Conservation (phyloP, 495 filamentous ascomycete genomes). For the Lichina pygmaea region DNA sequence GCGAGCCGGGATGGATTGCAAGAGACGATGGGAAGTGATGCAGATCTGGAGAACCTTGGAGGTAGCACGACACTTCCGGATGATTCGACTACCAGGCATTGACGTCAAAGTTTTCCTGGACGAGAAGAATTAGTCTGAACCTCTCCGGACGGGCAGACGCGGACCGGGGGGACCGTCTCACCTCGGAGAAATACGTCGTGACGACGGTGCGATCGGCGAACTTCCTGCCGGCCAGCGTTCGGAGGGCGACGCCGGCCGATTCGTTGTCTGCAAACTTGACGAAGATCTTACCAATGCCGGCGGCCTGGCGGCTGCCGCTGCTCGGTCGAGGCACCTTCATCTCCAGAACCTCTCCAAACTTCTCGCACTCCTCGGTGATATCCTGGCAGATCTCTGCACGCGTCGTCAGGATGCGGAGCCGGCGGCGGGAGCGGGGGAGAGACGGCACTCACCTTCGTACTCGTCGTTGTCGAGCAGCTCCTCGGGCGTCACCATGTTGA, state of each 20-base stretch:
- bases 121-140: constrained; percentile 5
- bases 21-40: not conserved
- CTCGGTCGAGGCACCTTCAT: constrained; percentile 78
- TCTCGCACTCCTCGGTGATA: constrained; percentile 69
- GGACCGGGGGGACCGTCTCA: constrained; percentile 11
- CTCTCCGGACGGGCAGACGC: not conserved
- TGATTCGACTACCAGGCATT: constrained; percentile 32
- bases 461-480: constrained; percentile 85
- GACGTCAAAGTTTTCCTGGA: constrained; percentile 55
- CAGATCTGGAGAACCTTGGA: not conserved
- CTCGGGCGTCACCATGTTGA: constrained; percentile 96
- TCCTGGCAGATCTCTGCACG: constrained; percentile 79
- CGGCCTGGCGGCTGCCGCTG: constrained; percentile 14
- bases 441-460: constrained; percentile 44
- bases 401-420: not conserved
- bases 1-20: not conserved
- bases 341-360: constrained; percentile 60
- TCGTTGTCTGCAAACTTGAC: constrained; percentile 70
- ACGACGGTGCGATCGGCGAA: constrained; percentile 92
- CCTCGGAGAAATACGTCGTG: constrained; percentile 83
- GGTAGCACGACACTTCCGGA: too few species aligned
- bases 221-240: constrained; percentile 71
- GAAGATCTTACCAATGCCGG: constrained; percentile 29
- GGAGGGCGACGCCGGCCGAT: constrained; percentile 57
- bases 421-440: not conserved